Evolutionary conservation across 257 asterid genomes (phyloP), one percentile per base, ranked within the genome.

Genomic region (Scutellaria galericulata): DNA sequence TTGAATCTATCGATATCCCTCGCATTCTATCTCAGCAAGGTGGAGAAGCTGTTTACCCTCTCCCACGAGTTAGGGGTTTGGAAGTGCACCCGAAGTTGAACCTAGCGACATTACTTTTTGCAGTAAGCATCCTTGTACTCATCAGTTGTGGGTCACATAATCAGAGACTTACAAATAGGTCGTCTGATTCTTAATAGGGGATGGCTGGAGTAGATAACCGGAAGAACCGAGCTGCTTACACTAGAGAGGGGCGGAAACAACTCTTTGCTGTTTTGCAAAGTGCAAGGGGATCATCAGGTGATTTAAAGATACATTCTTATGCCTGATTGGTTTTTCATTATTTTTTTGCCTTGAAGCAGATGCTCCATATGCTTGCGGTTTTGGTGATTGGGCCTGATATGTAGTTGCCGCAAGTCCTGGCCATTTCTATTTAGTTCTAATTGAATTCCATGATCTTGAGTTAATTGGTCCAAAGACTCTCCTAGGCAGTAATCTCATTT

Each of bases 211-310:
- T 89, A 75, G 98, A 90, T 81, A 86, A 86, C 80, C 85, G 88
- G 63, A 95, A 92, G 83, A 90, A 87, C 66, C 86, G 90, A 86
- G 92, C 96, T 70, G 88, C 97, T 67, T 90, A 86, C 71, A 92
- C 99, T 18, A 84, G 99, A 82, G 99, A 92, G 64, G 96, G 98
- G 57, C 82, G 99, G 77, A 92, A 95, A 77, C 99, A 95, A 79
- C 94, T 95, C 69, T 95, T 95, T 73, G 96, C 99, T 68, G 98
- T 95, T 84, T 74, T 95, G 84, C 99, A 95, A 80, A 88, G 95
- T 83, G 99, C 97, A 76, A 82, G 96, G 83, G 99, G 99, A 69
- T 92, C 99, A 64, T 95, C 99, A 87, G 99, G 99, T 94, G 83
- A 78, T 78, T 78, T 46, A 59, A 57, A 48, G 44, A 68, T 63